Percentiles rank a stretch among this genome's conserved stretches.
These are phyloP conservation scores for Penicillium sp. DNA, from an alignment of 2,329 filamentous ascomycete genomes.

Conservation along the genomic window DNA sequence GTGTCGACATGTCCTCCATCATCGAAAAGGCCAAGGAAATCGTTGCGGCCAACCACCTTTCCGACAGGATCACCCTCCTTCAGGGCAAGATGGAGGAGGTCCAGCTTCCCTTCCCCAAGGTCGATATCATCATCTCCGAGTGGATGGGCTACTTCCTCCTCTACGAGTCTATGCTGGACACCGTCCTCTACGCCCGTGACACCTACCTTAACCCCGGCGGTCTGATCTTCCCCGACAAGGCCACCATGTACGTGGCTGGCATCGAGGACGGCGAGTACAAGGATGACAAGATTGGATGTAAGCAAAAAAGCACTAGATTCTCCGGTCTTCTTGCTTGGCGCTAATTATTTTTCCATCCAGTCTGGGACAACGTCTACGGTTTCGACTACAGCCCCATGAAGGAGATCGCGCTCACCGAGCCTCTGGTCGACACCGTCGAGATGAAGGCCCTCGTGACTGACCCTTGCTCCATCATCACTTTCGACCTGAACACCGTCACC, in stretches of 20 bases:
- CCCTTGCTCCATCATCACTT: slow-evolving; percentile 73
- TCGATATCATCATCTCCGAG: slow-evolving; percentile 99
- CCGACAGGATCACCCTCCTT: slow-evolving; percentile 92
- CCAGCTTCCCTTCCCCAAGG: slow-evolving; percentile 83
- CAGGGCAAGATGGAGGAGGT: slow-evolving; percentile 99
- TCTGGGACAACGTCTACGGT: slow-evolving; percentile 99
- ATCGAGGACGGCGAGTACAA: slow-evolving; percentile 99
- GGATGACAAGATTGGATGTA: slow-evolving; percentile 99
- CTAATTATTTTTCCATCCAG: slow-evolving; percentile 47
- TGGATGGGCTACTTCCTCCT: slow-evolving; percentile 99
- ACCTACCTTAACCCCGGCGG: slow-evolving; percentile 81
- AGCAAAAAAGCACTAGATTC: slow-evolving; percentile 38
- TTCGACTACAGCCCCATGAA: slow-evolving; percentile 96
- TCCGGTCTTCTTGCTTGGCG: neutral
- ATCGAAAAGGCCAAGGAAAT: slow-evolving; percentile 98
- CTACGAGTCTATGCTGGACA: slow-evolving; percentile 99
- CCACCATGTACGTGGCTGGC: slow-evolving; percentile 91
- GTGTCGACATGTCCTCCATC: slow-evolving; percentile 99
- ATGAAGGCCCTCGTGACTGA: slow-evolving; percentile 96
- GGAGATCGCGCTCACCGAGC: slow-evolving; percentile 86
- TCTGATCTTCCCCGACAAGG: slow-evolving; percentile 98
- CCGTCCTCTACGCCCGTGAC: slow-evolving; percentile 93
- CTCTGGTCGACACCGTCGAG: slow-evolving; percentile 95
- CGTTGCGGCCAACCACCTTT: slow-evolving; percentile 83
- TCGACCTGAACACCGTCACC: slow-evolving; percentile 90